These are phyloP conservation scores for Talaromyces liani DNA, from an alignment of 495 filamentous ascomycete genomes.

Conservation along the genomic window DNA sequence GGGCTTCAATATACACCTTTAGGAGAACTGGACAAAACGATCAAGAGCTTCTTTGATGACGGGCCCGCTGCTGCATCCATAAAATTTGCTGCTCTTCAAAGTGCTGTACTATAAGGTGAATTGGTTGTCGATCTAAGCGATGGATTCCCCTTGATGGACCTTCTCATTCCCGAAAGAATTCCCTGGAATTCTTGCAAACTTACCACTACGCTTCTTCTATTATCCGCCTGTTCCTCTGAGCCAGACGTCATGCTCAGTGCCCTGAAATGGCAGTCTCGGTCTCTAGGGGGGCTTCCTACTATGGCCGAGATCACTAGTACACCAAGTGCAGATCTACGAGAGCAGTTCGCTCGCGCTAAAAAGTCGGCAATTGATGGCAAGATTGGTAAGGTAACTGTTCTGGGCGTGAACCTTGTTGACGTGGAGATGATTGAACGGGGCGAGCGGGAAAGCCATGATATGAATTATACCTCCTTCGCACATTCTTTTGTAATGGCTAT, in stretches of 20 bases:
- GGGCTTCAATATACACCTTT: background rate
- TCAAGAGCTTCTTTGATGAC: background rate
- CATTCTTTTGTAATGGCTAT: background rate
- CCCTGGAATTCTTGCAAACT: background rate
- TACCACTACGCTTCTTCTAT: background rate
- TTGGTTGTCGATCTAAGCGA: background rate
- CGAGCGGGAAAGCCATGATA: background rate
- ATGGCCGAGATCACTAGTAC: background rate
- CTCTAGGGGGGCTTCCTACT: background rate
- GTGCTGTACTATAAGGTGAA: background rate
- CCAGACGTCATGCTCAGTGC: background rate
- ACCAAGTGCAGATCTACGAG: background rate
- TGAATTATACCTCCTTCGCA: background rate
- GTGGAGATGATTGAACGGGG: background rate
- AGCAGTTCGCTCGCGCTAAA: background rate
- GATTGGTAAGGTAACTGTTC: background rate
- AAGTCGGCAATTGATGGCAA: background rate
- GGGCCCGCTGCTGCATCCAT: background rate
- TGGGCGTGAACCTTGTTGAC: background rate
- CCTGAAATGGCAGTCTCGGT: background rate
- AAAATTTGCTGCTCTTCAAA: background rate
- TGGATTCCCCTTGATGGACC: background rate
- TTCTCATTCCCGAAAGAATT: background rate
- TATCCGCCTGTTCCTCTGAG: background rate
- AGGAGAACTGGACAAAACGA: background rate